Base-by-base conservation (phyloP, 1,284 basidiomycete species). In the Heliocybe sulcata region DNA sequence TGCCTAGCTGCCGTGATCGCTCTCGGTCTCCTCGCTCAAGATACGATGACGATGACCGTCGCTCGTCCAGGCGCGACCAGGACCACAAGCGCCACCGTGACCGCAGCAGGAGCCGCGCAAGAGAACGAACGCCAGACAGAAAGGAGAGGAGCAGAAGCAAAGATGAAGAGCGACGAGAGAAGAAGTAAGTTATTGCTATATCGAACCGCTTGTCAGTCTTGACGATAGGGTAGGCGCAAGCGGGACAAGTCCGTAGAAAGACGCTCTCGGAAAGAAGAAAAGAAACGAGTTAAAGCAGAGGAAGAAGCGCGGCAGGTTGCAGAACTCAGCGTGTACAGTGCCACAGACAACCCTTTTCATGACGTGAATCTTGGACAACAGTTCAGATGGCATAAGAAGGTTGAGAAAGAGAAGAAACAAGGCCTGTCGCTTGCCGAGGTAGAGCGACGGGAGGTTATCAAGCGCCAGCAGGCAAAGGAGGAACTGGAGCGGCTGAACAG, bases 341-440 rank as follows among this genome's bases (percentile, higher is more conserved):
- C 93, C 38, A 87, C 85, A 6, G 91, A 94, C 76, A 99, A 99
- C 66, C 96, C 96, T 0, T 99, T 99, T 77, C 92, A 98, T 70
- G 96, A 99, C 66, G 86, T 92, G 58, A 98, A 98, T 68, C 83
- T 98, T 26, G 88, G 86, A 22, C 92, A 98, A 65, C 91, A 94
- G 68, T 99, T 99, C 71, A 85, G 89, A 57, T 99, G 97, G 97
- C 92, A 94, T 71, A 99, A 99, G 79, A 99, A 99, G 75, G 82
- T 86, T 35, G 96, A 99, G 68, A 94, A 94, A 73, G 97, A 99
- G 68, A 82, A 84, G 65, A 98, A 96, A 70, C 74, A 85, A 56
- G 97, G 97, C 1, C 65, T 99, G 55, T 82, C 87, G 1, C 65
- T 85, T 0, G 86, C 85, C 1, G 96, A 99, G 65, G 81, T 90